Evolutionary conservation across 352 stramenopile species (phyloP), one percentile per base, ranked within the genome.

Genomic region (Phytopythium cucurbitacearum): DNA sequence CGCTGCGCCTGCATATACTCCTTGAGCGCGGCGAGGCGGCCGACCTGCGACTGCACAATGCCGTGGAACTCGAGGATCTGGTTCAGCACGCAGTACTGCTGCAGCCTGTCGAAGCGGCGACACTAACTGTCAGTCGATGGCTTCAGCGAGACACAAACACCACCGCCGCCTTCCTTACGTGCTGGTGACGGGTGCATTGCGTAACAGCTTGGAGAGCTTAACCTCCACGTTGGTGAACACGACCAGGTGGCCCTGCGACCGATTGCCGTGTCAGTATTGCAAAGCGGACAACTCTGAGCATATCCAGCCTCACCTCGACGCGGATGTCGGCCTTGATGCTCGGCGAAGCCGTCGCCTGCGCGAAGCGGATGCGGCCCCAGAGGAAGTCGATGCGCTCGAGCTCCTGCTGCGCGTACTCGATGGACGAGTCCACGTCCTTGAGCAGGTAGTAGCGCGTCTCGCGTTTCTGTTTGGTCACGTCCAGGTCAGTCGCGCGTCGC

Each of bases 61-160:
- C 71, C 68, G 55, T 92, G 80, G 57, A 92, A 90, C 65, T 92
- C 82, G 46, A 92, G 72, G 56, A 92, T 89, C 64, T 92, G 82
- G 62, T 90, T 85, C 38, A 92, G 60, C 53, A 92, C 79, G 58
- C 79, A 90, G 57, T 90, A 92, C 40, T 92, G 77, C 56, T 90
- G 75, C 51, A 92, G 60, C 21, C 82, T 92, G 55, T 4, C 36
- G 35, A 3, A 28, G 4, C 4, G 15, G 40, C 40, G 33, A 16
- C 4, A 9, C n/a, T 52, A 43, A 4, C 3, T 7, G 12, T 42
- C 6, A 38, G 21, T 28, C 21, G 2, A 28, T 28, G 11, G 28
- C 35, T 61, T 32, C 10, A 65, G 0, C 28, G 11, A 39, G 8
- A 36, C 40, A 37, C 45, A 16, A 57, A 34, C 1, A 48, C 21